These are phyloP conservation scores for Halocafeteria seosinensis DNA, from an alignment of 108 stramenopile genomes.

Conservation along the genomic window DNA sequence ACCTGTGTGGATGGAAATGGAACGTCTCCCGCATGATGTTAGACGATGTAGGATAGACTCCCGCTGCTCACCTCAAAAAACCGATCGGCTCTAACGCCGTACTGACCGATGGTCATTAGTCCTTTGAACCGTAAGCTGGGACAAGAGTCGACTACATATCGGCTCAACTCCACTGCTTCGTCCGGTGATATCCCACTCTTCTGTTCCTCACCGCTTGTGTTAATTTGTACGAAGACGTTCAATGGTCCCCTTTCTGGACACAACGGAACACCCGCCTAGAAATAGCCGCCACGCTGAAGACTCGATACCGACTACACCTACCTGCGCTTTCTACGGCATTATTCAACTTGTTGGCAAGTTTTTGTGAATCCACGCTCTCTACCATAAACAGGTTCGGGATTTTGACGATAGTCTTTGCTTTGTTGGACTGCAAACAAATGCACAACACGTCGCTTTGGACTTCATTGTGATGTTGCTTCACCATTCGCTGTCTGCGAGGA, in stretches of 20 bases:
- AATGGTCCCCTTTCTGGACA: not conserved
- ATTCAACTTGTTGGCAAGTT: conserved; percentile 76
- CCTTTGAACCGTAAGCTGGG: conserved; percentile 55
- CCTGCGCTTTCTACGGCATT: conserved; percentile 23
- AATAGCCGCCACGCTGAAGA: not conserved
- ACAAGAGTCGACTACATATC: conserved; percentile 51
- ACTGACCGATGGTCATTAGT: conserved; percentile 94
- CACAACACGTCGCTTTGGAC: too few species aligned
- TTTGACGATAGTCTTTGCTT: not conserved
- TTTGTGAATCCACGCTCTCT: conserved; percentile 67
- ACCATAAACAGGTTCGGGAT: conserved; percentile 51
- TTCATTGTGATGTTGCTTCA: too few species aligned
- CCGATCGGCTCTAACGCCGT: conserved; percentile 43
- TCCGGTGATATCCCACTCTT: conserved; percentile 61
- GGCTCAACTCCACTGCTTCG: conserved; percentile 30
- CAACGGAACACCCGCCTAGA: not conserved
- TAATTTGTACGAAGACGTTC: conserved; percentile 64
- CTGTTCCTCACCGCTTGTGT: conserved; percentile 81
- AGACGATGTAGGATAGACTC: too few species aligned
- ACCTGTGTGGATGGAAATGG: too few species aligned
- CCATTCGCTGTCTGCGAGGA: too few species aligned
- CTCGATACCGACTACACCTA: conserved; percentile 22
- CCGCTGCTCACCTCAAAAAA: conserved; percentile 3
- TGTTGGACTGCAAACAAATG: too few species aligned
- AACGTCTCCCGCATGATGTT: too few species aligned